These are phyloP conservation scores for Ceratocystis alfenasii DNA, from an alignment of 2,329 filamentous ascomycete species.

Conservation along the genomic window DNA sequence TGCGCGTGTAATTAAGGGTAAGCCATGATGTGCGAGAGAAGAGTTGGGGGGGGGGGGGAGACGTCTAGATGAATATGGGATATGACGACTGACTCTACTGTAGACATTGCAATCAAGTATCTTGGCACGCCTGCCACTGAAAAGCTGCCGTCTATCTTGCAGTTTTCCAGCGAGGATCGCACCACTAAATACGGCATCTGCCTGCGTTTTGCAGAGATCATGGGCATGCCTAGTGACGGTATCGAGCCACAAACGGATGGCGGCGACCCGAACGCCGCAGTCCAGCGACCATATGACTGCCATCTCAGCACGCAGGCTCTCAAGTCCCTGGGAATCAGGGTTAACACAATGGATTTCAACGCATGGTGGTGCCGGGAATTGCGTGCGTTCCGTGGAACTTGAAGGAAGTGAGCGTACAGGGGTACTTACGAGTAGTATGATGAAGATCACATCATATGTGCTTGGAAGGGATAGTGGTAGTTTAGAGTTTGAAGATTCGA, in stretches of 20 bases:
- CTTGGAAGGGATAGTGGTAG: neutral
- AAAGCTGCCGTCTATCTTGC: constrained; percentile 56
- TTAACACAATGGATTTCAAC: constrained; percentile 61
- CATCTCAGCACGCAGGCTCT: constrained; percentile 69
- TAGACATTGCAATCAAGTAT: constrained; percentile 62
- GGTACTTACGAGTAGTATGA: neutral
- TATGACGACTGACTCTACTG: neutral
- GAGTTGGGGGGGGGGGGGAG: neutral
- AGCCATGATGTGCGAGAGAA: constrained; percentile 25
- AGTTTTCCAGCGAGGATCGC: constrained; percentile 76
- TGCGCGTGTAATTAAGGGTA: constrained; percentile 60
- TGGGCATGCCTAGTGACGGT: constrained; percentile 57
- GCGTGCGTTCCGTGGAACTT: constrained; percentile 39
- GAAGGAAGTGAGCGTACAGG: neutral
- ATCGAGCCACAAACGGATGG: constrained; percentile 60
- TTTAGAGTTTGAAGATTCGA: neutral
- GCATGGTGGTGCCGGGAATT: constrained; percentile 67
- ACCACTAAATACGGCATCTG: constrained; percentile 89
- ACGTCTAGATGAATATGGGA: neutral
- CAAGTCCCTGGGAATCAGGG: constrained; percentile 60
- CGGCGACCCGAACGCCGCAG: constrained; percentile 57
- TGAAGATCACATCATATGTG: neutral
- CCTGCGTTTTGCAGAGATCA: constrained; percentile 62
- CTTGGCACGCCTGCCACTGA: constrained; percentile 38
- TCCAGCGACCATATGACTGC: constrained; percentile 76